Percentiles rank a stretch among this genome's conserved stretches.
These are phyloP conservation scores for Monosporascus sp. DNA, from an alignment of 2,329 filamentous ascomycete genomes.

Conservation along the genomic window DNA sequence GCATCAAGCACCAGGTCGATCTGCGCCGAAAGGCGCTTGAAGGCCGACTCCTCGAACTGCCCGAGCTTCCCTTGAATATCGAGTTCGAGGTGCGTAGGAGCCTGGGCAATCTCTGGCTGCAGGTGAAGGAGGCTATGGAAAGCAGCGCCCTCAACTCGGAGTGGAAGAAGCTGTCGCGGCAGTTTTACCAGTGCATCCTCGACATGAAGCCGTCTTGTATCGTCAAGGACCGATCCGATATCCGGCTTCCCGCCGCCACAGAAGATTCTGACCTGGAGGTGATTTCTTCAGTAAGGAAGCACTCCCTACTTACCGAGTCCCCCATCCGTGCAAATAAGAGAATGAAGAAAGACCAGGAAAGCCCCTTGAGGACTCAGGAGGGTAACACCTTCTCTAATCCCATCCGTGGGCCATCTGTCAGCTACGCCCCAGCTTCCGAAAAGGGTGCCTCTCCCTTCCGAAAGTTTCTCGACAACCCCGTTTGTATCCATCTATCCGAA, in stretches of 20 bases:
- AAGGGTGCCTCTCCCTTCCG: neutral
- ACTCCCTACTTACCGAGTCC: no score
- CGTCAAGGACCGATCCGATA: neutral
- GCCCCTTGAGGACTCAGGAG: no score
- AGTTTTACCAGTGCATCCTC: constrained; percentile 14
- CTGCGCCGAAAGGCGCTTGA: constrained; percentile 44
- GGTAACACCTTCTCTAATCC: no score
- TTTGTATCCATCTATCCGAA: constrained; percentile 25
- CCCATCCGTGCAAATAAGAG: no score
- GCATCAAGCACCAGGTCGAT: constrained; percentile 46
- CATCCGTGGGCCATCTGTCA: no score
- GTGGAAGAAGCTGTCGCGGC: constrained; percentile 11
- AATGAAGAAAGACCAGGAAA: no score
- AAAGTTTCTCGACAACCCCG: neutral
- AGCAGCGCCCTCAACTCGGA: constrained; percentile 31
- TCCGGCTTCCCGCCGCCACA: no score
- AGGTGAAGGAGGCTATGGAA: constrained; percentile 45
- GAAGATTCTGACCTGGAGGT: constrained; percentile 22
- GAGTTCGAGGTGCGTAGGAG: constrained; percentile 54
- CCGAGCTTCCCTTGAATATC: constrained; percentile 60
- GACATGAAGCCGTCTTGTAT: constrained; percentile 14
- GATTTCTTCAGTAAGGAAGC: neutral
- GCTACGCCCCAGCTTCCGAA: neutral
- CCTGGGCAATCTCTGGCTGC: constrained; percentile 47
- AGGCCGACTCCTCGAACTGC: constrained; percentile 48